Evolutionary conservation across 106 monocot genomes (phyloP).

Genomic region (Dendrobium nobile): DNA sequence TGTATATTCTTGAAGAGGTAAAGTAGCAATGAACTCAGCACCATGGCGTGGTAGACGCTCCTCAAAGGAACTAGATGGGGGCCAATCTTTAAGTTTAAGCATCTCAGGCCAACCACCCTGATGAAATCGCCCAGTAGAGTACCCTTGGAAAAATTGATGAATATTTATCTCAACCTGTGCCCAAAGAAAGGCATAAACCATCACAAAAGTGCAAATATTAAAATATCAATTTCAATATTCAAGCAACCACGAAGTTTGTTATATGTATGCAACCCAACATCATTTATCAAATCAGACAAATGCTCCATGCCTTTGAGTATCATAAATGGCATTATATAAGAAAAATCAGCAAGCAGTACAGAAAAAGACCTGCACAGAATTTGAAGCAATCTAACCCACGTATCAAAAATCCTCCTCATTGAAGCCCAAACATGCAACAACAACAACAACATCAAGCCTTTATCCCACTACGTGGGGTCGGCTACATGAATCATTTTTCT

Average conservation of each 20-base stretch:
- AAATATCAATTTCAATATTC: not conserved
- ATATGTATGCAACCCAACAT: not conserved
- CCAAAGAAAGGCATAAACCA: not conserved
- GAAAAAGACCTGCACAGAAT: not conserved
- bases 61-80: conserved; percentile 75
- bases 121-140: conserved; percentile 56
- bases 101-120: conserved; percentile 64
- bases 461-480: too few species aligned
- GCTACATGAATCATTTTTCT: too few species aligned
- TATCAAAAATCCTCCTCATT: not conserved
- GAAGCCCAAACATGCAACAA: not conserved
- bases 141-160: conserved; percentile 56
- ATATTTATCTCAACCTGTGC: conserved; percentile 74
- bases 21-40: conserved; percentile 73
- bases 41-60: conserved; percentile 85
- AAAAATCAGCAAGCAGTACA: not conserved
- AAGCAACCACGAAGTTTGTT: not conserved
- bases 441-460: too few species aligned
- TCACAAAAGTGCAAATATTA: not conserved
- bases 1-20: conserved; percentile 88
- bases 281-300: not conserved
- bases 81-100: conserved; percentile 98
- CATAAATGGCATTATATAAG: not conserved
- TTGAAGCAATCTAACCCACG: not conserved
- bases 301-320: not conserved